Evolutionary conservation across 768 basidiomycete species (phyloP).

Genomic region (Leucosporidium creatinivorum): DNA sequence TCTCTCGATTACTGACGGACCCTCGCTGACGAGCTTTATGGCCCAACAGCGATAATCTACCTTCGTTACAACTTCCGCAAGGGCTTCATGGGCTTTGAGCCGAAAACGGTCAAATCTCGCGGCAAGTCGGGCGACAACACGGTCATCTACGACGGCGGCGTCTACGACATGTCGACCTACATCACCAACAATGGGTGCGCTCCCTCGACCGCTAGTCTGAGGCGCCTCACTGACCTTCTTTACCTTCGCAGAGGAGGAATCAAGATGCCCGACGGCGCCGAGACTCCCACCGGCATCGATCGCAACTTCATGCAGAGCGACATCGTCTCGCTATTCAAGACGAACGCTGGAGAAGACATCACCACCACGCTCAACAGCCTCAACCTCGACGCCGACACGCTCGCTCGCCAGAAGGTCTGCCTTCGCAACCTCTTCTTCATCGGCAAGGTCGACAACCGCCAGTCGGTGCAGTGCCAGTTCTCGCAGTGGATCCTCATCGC

Average conservation of each 20-base stretch:
- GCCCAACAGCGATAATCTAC: slow-evolving; percentile 54
- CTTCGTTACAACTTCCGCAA: slow-evolving; percentile 84
- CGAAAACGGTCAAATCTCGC: slow-evolving; percentile 50
- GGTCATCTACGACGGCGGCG: slow-evolving; percentile 74
- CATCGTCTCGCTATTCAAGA: slow-evolving; percentile 68
- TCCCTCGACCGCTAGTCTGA: slow-evolving; percentile 12
- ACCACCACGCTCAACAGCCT: slow-evolving; percentile 64
- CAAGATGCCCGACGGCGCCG: slow-evolving; percentile 33
- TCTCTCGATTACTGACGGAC: not conserved
- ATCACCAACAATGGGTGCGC: slow-evolving; percentile 51
- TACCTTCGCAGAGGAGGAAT: slow-evolving; percentile 33
- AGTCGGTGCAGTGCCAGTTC: slow-evolving; percentile 86
- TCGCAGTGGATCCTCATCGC: slow-evolving; percentile 83
- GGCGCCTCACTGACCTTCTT: not conserved
- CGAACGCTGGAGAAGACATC: slow-evolving; percentile 67
- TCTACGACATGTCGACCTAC: slow-evolving; percentile 84
- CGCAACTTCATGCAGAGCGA: slow-evolving; percentile 63
- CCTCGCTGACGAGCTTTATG: not conserved
- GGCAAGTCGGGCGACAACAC: slow-evolving; percentile 52
- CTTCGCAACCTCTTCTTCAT: slow-evolving; percentile 87
- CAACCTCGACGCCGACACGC: slow-evolving; percentile 54
- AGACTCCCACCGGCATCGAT: slow-evolving; percentile 43
- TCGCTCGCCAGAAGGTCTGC: slow-evolving; percentile 73
- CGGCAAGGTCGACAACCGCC: slow-evolving; percentile 84
- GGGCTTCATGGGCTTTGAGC: slow-evolving; percentile 83